Conservation (phyloP, 768 basidiomycete species). For the Suillus clintonianus region DNA sequence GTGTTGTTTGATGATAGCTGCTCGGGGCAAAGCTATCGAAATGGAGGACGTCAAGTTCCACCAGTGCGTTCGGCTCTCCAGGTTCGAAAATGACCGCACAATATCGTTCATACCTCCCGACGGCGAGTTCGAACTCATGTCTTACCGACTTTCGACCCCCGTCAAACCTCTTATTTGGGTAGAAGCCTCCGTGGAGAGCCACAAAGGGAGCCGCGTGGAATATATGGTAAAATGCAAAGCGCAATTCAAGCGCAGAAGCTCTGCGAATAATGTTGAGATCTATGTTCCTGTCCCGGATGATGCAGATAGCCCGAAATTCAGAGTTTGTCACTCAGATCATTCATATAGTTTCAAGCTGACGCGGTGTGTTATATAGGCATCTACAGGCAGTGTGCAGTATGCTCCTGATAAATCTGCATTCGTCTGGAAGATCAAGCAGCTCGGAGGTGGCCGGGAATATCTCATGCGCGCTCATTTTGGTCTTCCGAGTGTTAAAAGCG, state of each 20-base stretch:
- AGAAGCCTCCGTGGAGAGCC: conserved; percentile 94
- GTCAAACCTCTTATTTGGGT: conserved; percentile 96
- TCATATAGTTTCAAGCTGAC: neutral
- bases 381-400: conserved; percentile 94
- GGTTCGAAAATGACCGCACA: conserved; percentile 98
- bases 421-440: conserved; percentile 99
- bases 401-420: conserved; percentile 98
- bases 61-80: conserved; percentile 95
- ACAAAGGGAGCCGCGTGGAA: conserved; percentile 90
- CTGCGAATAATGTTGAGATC: conserved; percentile 98
- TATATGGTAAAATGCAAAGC: conserved; percentile 96
- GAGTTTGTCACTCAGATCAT: conserved; percentile 51
- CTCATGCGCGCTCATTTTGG: conserved; percentile 99
- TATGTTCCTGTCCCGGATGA: conserved; percentile 99
- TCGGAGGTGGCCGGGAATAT: conserved; percentile 94
- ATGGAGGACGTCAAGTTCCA: conserved; percentile 99
- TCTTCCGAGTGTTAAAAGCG: conserved; percentile 87
- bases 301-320: conserved; percentile 96
- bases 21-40: conserved; percentile 96
- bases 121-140: conserved; percentile 98
- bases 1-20: conserved; percentile 47
- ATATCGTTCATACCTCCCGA: conserved; percentile 99
- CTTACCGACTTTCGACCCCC: conserved; percentile 92
- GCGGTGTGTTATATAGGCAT: conserved; percentile 56
- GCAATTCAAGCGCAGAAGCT: conserved; percentile 95